phyloP scores from a whole-genome alignment of 2,329 filamentous ascomycete species.

The Phaeoacremonium minimum region DNA sequence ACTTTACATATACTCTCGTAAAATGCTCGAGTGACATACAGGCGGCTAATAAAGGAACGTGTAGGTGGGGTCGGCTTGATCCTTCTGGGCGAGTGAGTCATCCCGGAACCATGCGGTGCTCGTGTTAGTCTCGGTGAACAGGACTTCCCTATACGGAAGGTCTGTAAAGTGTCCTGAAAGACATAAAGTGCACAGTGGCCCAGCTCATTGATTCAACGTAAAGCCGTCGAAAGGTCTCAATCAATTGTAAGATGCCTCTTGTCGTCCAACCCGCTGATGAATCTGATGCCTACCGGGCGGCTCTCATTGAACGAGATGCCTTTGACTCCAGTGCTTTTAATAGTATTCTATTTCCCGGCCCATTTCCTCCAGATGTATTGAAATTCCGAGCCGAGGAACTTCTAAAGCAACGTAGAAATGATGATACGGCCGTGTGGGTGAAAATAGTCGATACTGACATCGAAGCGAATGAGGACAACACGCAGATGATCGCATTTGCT shows the following conservation, averaged over 20 bases:
- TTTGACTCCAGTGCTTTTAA: conserved; percentile 26
- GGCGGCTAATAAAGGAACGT: no score
- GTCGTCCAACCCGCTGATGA: conserved; percentile 25
- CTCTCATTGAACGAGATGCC: conserved; percentile 30
- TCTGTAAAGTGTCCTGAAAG: no score
- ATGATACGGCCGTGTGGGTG: conserved; percentile 18
- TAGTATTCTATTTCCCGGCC: conserved; percentile 21
- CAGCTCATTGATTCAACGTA: no score
- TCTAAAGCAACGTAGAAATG: conserved; percentile 10
- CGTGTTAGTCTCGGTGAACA: no score
- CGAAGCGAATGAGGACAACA: conserved; percentile 15
- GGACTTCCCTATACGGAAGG: no score
- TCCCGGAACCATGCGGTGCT: no score
- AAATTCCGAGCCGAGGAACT: conserved; percentile 7
- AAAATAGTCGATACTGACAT: conserved; percentile 27
- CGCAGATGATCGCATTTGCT: conserved; percentile 24
- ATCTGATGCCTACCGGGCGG: conserved; percentile 27
- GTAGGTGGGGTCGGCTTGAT: no score
- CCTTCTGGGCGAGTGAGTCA: no score
- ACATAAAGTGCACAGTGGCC: no score
- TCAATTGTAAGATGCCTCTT: conserved; percentile 28
- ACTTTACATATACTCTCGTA: no score
- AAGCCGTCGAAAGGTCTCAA: no score
- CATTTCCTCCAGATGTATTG: conserved; percentile 5
- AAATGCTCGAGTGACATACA: no score